Base-by-base conservation (phyloP, 129 eudicot species). In the Silybum marianum region DNA sequence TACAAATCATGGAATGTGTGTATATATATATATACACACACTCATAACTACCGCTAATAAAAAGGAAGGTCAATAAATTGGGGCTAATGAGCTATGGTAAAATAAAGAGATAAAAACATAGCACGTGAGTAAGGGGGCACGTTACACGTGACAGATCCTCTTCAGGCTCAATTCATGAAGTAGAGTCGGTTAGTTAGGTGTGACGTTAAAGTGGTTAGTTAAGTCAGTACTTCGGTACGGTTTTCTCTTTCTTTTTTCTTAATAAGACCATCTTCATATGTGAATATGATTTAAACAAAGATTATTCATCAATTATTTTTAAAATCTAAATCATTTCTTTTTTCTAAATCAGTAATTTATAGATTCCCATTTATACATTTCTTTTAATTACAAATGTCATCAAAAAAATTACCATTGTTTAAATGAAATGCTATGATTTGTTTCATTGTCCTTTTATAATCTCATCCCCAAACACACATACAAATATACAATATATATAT, bases 101-200 rank as follows among this genome's bases (percentile, higher is more conserved):
- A 60, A 51, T 14, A 54, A 40, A 74, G 22, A 44, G 51, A 67
- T 38, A 22, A 80, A 74, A 83, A 77, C 74, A 71, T 4, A 78
- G 82, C 86, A 87, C 86, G 90, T 84, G 88, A 87, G 82, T 78
- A 78, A 66, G 80, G 77, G 85, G 82, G 84, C 86, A 81, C 46
- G 69, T 74, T 85, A 68, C 86, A 87, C 86, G 85, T 88, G 88
- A 82, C 85, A 86, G 72, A 77, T 75, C 76, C 42, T 42, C n/a
- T 24, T 42, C 84, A 81, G 65, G 38, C 80, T 72, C 78, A 76
- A 58, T 44, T 70, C 82, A 77, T 83, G 86, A 82, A 82, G 72
- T 79, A 79, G 81, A 36, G 82, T 81, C 87, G 73, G 91, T 88
- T 86, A 73, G 83, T 82, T 85, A 72, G 84, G 90, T 78, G 78